Evolutionary conservation across 257 asterid species (phyloP).

Genomic region (Handroanthus guayacan): DNA sequence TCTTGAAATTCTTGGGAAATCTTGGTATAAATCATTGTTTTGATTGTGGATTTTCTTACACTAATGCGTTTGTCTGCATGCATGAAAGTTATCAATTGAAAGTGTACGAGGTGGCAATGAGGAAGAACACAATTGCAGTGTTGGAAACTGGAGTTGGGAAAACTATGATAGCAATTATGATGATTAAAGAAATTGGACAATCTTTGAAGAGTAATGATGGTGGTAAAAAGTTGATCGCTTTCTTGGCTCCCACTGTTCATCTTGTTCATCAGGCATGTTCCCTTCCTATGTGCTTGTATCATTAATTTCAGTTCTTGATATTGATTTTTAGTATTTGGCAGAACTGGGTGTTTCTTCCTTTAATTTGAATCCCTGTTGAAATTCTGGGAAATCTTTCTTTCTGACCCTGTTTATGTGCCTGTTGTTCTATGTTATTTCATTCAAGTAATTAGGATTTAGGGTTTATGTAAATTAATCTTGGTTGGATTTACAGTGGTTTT

Average conservation of each 20-base stretch:
- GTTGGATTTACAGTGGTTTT: not conserved
- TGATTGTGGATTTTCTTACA: slow-evolving; percentile 1
- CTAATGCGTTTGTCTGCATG: slow-evolving; percentile 38
- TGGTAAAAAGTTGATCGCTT: slow-evolving; percentile 62
- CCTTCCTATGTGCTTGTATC: not conserved
- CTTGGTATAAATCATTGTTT: not conserved
- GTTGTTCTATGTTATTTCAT: not conserved
- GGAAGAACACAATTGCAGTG: slow-evolving; percentile 78
- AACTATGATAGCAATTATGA: slow-evolving; percentile 63
- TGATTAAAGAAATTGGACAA: slow-evolving; percentile 75
- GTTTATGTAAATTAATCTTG: slow-evolving; percentile 18
- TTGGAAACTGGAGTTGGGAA: slow-evolving; percentile 67
- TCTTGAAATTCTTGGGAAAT: slow-evolving; percentile 21
- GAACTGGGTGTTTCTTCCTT: not conserved
- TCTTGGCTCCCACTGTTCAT: slow-evolving; percentile 86
- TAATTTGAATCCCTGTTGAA: not conserved
- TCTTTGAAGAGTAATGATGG: slow-evolving; percentile 48
- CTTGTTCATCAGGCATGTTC: slow-evolving; percentile 81
- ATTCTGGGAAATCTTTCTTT: not conserved
- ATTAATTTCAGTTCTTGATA: slow-evolving; percentile 10
- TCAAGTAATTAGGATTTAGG: not conserved
- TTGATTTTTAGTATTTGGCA: not conserved
- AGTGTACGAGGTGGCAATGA: slow-evolving; percentile 80
- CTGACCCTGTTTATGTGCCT: not conserved
- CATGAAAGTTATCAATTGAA: slow-evolving; percentile 58